Conservation (phyloP, 495 filamentous ascomycete genomes). For the Talaromyces proteolyticus region DNA sequence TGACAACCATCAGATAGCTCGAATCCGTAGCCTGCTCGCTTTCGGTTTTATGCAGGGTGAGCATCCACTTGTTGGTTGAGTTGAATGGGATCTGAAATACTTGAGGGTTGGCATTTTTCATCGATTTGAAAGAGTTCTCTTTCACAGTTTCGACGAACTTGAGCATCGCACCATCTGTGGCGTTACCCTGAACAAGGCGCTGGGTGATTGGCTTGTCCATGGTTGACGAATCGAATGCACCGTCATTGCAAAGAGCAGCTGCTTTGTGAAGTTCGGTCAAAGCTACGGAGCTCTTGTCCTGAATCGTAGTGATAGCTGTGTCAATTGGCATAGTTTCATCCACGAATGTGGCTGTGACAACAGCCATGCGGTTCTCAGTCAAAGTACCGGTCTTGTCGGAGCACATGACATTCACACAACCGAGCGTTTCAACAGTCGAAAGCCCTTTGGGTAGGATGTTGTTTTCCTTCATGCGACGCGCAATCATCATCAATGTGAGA, state of each 20-base stretch:
- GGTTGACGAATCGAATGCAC: slow-evolving; percentile 56
- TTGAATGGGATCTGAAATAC: slow-evolving; percentile 62
- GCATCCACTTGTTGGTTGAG: slow-evolving; percentile 72
- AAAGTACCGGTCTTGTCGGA: slow-evolving; percentile 68
- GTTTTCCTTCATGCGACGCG: slow-evolving; percentile 56
- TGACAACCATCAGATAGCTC: slow-evolving; percentile 16
- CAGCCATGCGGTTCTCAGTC: slow-evolving; percentile 58
- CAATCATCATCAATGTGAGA: slow-evolving; percentile 48
- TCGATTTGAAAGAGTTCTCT: slow-evolving; percentile 24
- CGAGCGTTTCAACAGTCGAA: slow-evolving; percentile 64
- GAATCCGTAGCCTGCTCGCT: not conserved
- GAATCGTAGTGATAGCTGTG: not conserved
- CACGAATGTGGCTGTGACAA: slow-evolving; percentile 19
- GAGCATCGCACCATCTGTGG: slow-evolving; percentile 64
- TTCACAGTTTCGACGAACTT: slow-evolving; percentile 53
- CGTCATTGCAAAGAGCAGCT: slow-evolving; percentile 60
- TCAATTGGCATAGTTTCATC: slow-evolving; percentile 1
- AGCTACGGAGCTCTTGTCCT: slow-evolving; percentile 10
- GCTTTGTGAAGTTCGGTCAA: slow-evolving; percentile 44
- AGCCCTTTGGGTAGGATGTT: slow-evolving; percentile 61
- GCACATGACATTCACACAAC: slow-evolving; percentile 61
- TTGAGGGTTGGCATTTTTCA: slow-evolving; percentile 47
- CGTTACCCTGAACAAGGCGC: slow-evolving; percentile 58
- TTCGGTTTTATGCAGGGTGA: slow-evolving; percentile 16
- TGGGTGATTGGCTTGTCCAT: slow-evolving; percentile 40